Evolutionary conservation across 2,329 filamentous ascomycete species (phyloP).

Genomic region (Mycogone perniciosa): DNA sequence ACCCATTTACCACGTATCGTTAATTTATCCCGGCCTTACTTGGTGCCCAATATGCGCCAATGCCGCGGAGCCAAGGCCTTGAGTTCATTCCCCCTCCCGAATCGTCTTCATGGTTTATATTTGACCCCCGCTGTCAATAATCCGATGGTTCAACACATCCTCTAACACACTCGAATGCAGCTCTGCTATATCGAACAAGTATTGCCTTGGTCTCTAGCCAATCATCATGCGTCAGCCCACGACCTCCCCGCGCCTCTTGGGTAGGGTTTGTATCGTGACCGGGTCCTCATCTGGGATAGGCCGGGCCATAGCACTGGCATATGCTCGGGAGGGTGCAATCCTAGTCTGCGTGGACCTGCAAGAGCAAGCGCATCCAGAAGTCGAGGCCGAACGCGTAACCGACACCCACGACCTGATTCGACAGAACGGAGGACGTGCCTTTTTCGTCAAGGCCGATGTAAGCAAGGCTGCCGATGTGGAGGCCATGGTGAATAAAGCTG

Average conservation of each 20-base stretch:
- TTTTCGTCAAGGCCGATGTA: constrained; percentile 40
- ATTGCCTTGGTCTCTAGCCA: too few species aligned
- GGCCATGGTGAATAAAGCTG: constrained; percentile 23
- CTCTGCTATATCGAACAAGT: too few species aligned
- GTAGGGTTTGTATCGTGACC: constrained; percentile 31
- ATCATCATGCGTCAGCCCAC: neutral
- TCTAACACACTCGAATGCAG: too few species aligned
- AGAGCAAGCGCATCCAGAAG: constrained; percentile 20
- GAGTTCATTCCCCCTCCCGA: too few species aligned
- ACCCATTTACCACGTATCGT: too few species aligned
- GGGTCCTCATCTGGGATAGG: constrained; percentile 41
- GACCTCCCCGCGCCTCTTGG: neutral
- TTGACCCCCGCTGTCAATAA: too few species aligned
- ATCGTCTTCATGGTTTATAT: too few species aligned
- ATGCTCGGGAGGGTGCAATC: constrained; percentile 32
- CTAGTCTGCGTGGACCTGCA: constrained; percentile 38
- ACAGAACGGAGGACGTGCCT: constrained; percentile 26
- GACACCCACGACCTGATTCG: constrained; percentile 35
- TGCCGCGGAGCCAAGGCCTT: too few species aligned
- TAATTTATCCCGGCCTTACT: too few species aligned
- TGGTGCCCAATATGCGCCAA: too few species aligned
- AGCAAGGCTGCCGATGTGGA: constrained; percentile 30
- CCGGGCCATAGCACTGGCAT: constrained; percentile 38
- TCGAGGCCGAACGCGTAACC: constrained; percentile 21
- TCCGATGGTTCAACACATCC: too few species aligned